Evolutionary conservation across 352 stramenopile species (phyloP).

Genomic region (Elongisporangium anandrum): DNA sequence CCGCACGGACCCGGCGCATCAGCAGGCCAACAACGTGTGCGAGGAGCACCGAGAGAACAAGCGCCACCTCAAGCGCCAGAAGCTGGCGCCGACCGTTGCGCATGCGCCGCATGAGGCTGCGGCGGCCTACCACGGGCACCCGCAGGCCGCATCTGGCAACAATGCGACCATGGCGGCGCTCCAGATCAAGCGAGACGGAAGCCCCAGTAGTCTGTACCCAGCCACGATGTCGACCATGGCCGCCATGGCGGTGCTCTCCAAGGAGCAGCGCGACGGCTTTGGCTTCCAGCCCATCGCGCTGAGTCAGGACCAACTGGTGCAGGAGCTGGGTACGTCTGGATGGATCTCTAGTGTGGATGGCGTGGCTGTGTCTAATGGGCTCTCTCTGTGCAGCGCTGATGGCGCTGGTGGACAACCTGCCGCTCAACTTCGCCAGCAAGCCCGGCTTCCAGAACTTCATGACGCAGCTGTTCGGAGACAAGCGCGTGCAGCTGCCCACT

Average conservation of each 20-base stretch:
- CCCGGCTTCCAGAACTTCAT: slow-evolving; percentile 71
- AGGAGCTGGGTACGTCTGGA: slow-evolving; percentile 45
- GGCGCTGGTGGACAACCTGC: slow-evolving; percentile 71
- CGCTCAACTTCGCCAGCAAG: slow-evolving; percentile 47
- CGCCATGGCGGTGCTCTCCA: slow-evolving; percentile 16
- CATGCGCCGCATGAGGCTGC: slow-evolving; percentile 9
- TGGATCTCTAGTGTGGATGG: background rate
- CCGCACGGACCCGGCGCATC: slow-evolving; percentile 60
- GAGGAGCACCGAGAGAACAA: slow-evolving; percentile 81
- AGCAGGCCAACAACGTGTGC: slow-evolving; percentile 69
- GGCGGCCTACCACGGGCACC: slow-evolving; percentile 14
- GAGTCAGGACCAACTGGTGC: slow-evolving; percentile 57
- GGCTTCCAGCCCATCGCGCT: slow-evolving; percentile 19
- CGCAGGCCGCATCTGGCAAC: slow-evolving; percentile 5
- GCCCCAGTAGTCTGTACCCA: background rate
- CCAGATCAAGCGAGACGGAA: background rate
- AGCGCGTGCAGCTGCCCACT: slow-evolving; percentile 49
- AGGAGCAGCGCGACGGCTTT: slow-evolving; percentile 38
- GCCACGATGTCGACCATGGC: slow-evolving; percentile 1
- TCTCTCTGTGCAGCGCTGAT: slow-evolving; percentile 36
- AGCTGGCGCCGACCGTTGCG: slow-evolving; percentile 32
- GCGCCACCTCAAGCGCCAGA: slow-evolving; percentile 73
- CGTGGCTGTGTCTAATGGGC: slow-evolving; percentile 2
- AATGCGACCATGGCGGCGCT: slow-evolving; percentile 3
- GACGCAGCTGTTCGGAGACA: slow-evolving; percentile 61